Evolutionary conservation across 1,139 yeast species (phyloP), one percentile per base, ranked within the genome.

Genomic region (Candida tetrigidarum): DNA sequence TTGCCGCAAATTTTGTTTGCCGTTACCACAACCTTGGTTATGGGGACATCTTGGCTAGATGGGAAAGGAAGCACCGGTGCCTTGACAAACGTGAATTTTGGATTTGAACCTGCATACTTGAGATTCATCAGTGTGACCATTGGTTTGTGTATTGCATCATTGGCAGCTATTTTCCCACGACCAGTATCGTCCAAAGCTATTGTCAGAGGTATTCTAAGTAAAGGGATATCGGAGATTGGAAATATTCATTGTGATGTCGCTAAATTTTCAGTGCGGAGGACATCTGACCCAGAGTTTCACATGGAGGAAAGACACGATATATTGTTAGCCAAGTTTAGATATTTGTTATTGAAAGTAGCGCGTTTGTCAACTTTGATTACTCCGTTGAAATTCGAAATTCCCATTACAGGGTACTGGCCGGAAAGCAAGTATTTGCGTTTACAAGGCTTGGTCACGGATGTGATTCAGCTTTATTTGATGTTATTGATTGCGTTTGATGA

Each of bases 331-430:
- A 53, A 60, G 35, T 59, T 66, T 37, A 49, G 71, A 36, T 49
- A 56, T 28, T 52, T 60, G 4, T 58, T 64, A 23, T 48, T 59
- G 22, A 53, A 59, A 20, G 48, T 68, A 16, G 62, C 68, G 1
- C 53, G 58, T 8, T 56, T 62, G 20, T 50, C 58, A 3, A 48
- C 51, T 7, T 51, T 68, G 29, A 23, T 48, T 9, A 57, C 52
- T 10, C 62, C 72, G 1, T 59, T 69, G 20, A 57, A 57, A 32
- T 66, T 66, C 43, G 75, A 70, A 45, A 43, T 66, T 7, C 66
- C 70, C 0, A 40, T 69, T 7, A 51, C 63, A 2, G 75, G 76
- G 0, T 42, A 53, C n/a, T 70, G 74, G 74, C 75, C 76, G 0
- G 57, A 55, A 25, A 51, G 52, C 12, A 66, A 62, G 37, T 69